A percentile compares a stretch with the other conserved stretches of the same genome.
These are phyloP conservation scores for Trichosporon sp. DNA, from an alignment of 1,284 basidiomycete species.

Conservation along the genomic window DNA sequence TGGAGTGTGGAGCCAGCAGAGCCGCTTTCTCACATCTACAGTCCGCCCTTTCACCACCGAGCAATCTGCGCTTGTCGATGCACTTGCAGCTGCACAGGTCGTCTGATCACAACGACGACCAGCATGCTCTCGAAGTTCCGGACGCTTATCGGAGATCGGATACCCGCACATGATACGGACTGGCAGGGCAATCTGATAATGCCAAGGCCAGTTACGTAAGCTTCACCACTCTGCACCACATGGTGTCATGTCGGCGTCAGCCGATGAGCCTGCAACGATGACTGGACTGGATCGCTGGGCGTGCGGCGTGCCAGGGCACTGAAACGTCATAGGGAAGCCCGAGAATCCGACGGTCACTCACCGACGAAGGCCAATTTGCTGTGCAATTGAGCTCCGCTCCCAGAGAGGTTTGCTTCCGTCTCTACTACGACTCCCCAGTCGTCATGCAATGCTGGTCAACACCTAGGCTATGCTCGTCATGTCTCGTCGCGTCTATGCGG, in stretches of 20 bases:
- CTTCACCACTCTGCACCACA: not conserved
- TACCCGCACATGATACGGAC: too few relatives aligned
- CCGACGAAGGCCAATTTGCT: not conserved
- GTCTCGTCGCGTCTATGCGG: not conserved
- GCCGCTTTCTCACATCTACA: not conserved
- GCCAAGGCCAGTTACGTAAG: not conserved
- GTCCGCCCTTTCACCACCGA: not conserved
- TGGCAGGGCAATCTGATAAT: too few relatives aligned
- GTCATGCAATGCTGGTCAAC: not conserved
- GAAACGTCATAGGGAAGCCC: not conserved
- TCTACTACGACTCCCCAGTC: too few relatives aligned
- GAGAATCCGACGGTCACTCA: not conserved
- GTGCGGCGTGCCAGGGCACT: too few relatives aligned
- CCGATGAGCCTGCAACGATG: not conserved
- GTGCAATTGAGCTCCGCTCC: not conserved
- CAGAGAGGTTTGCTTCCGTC: not conserved
- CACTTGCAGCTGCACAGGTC: not conserved
- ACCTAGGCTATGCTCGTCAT: not conserved
- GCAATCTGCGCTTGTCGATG: too few relatives aligned
- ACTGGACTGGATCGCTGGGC: not conserved
- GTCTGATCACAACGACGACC: not conserved
- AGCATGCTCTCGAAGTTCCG: not conserved
- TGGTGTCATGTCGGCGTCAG: not conserved
- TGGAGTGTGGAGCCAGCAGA: too few relatives aligned
- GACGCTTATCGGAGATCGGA: too few relatives aligned